Base-by-base conservation (phyloP, 2,329 filamentous ascomycete genomes). In the Venturia pyrina region DNA sequence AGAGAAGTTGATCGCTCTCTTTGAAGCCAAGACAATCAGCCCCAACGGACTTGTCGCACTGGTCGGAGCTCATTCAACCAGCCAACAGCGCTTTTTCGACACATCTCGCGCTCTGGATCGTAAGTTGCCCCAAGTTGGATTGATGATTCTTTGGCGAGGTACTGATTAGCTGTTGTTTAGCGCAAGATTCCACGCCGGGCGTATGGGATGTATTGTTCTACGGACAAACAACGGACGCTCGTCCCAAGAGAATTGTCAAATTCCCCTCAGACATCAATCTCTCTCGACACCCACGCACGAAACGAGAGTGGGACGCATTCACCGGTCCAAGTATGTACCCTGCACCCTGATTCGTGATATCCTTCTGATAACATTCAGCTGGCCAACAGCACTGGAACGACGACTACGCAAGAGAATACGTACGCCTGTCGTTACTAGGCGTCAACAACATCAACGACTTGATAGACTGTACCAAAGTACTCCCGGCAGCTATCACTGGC, bases 1-100 rank as follows among this genome's bases (percentile, higher is more conserved):
- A 2, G 74, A 76, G 57, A 71, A 69, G 40, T 68, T 76, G 15
- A 72, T 77, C 62, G 71, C 71, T 64, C 71, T 77, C 1, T 77
- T 77, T 62, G 65, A 71, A 57, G 74, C 72, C 19, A 78, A 78
- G 70, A 77, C 75, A 0, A 76, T 78, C 60, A 71, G 73, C 56
- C 68, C 74, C 7, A 73, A 76, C 59, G 74, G 76, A 50, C 70
- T 78, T 1, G 72, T 74, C 5, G 75, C 75, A 0, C 69, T 77
- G 3, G 70, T 77, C 1, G 75, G 75, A 10, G 75, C 75, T 3
- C 75, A 77, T 65, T 74, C 74, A 0, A 76, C 74, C 1, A 72
- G 69, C 19, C 73, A 76, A 67, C 75, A 77, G 67, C 73, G 74
- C 67, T 75, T 75, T 57, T 72, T 75, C 37, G 69, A 76, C 65